These are phyloP conservation scores for Cornus florida DNA, from an alignment of 148 eudicot genomes.

Conservation along the genomic window DNA sequence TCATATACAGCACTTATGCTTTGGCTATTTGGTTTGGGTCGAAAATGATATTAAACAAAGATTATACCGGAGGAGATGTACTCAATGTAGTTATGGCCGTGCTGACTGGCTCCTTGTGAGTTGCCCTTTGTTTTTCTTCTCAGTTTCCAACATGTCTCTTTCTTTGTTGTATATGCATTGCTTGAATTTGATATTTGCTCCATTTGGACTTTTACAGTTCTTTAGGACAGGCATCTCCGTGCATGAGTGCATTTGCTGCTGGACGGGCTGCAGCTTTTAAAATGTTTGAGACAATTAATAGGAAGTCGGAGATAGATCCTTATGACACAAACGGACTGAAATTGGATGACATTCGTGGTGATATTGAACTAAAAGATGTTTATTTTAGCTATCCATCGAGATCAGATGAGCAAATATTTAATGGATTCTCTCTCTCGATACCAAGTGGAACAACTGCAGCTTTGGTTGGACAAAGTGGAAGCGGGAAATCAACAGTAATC, in stretches of 20 bases:
- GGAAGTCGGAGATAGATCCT: too few species aligned
- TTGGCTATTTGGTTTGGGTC: constrained; percentile 56
- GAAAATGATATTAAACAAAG: constrained; percentile 34
- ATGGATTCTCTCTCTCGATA: constrained; percentile 30
- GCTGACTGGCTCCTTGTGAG: constrained; percentile 43
- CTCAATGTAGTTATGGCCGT: constrained; percentile 37
- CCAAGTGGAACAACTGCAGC: constrained; percentile 38
- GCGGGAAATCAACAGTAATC: constrained; percentile 46
- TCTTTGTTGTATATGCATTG: neutral
- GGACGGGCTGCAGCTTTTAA: too few species aligned
- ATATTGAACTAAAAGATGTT: too few species aligned
- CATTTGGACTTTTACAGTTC: too few species aligned
- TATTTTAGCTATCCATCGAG: constrained; percentile 27
- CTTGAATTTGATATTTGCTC: too few species aligned
- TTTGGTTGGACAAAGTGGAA: constrained; percentile 45
- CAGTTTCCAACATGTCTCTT: too few species aligned
- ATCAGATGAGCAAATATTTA: constrained; percentile 5
- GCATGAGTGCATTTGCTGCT: too few species aligned
- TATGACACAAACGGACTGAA: too few species aligned
- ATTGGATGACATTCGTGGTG: too few species aligned
- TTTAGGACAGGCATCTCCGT: too few species aligned
- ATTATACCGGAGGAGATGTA: constrained; percentile 44
- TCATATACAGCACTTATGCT: constrained; percentile 37
- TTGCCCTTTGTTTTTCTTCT: neutral
- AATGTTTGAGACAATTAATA: too few species aligned